phyloP scores from a whole-genome alignment of 2,329 filamentous ascomycete species.

The Aspergillus pseudoterreus region DNA sequence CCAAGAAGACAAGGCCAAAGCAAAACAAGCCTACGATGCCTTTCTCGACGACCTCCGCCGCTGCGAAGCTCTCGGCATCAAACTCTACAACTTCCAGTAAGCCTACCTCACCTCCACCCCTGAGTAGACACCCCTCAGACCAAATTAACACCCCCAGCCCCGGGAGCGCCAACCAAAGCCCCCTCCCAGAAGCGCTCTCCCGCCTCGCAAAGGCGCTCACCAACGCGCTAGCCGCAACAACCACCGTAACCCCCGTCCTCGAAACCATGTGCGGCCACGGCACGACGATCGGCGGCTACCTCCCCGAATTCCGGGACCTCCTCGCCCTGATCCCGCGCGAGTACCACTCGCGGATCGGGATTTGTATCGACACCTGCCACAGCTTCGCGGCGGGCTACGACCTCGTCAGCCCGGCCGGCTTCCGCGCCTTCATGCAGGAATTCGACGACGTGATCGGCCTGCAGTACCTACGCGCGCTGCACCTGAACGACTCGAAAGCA shows the following conservation, averaged over 20 bases:
- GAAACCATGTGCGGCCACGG: conserved; percentile 95
- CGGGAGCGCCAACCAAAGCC: conserved; percentile 69
- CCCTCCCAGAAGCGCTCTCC: conserved; percentile 65
- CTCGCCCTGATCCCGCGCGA: conserved; percentile 67
- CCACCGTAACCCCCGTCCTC: conserved; percentile 73
- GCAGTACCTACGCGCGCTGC: conserved; percentile 76
- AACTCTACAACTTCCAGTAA: conserved; percentile 91
- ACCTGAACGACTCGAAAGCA: conserved; percentile 94
- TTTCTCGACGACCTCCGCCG: conserved; percentile 86
- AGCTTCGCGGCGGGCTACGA: conserved; percentile 94
- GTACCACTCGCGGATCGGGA: conserved; percentile 79
- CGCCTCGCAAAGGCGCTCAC: conserved; percentile 83
- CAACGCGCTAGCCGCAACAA: conserved; percentile 71
- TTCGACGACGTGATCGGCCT: conserved; percentile 77
- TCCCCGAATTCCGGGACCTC: conserved; percentile 82
- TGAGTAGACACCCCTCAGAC: neutral
- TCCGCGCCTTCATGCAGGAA: conserved; percentile 66
- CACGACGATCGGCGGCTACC: conserved; percentile 79
- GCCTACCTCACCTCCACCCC: conserved; percentile 4
- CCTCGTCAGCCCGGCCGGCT: conserved; percentile 69
- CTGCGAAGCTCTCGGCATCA: conserved; percentile 81
- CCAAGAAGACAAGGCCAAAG: conserved; percentile 73
- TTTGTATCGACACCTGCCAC: conserved; percentile 96
- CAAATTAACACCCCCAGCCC: conserved; percentile 47
- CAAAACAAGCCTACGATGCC: conserved; percentile 75